Base-by-base conservation (phyloP, 495 filamentous ascomycete genomes). In the Penicillium mononematosum region DNA sequence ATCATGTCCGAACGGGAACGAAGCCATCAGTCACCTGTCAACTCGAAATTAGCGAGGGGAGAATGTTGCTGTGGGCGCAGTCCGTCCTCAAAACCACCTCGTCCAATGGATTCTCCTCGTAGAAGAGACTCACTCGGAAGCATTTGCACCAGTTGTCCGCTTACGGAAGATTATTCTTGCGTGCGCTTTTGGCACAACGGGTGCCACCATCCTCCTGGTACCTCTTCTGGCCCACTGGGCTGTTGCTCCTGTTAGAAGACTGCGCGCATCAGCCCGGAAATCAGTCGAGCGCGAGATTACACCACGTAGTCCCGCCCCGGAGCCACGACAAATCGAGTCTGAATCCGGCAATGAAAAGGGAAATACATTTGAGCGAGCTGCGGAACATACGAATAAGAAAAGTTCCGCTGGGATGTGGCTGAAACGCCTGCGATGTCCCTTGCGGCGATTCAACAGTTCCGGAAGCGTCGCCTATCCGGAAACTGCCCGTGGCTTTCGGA, bases 91-190 rank as follows among this genome's bases (percentile, higher is more conserved):
- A 45, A 87, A 76, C 16, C 61, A 73, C 1, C 67, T 96, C 31
- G 87, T 87, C 17, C 80, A 91, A 56, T 96, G 92, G 92, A 83
- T 87, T 17, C 75, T 96, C 3, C n/a, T n/a, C n/a, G 81, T 96
- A 11, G 92, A 96, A 64, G 86, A 93, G 68, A 78, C 20, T 12
- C 81, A 81, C 46, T 61, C 67, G 36, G 91, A 96, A 64, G 90
- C 90, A 8, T 88, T 83, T 70, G 77, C 77, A n/a, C 87, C 91
- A 1, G 90, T 96, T 31, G 61, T 77, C 36, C 82, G 83, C 19
- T 78, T 96, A 22, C 82, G 88, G 29, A 85, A 85, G 45, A 88
- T 96, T 43, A 80, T 96, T 5, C 71, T 96, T 3, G 88, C 81
- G 2, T 95, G 90, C 50, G 89, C 95, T 1, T 95, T 96, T 63